A percentile compares a stretch with the other conserved stretches of the same genome.
phyloP scores from a whole-genome alignment of 257 asterid genomes.

The Solanum gandarillasii region DNA sequence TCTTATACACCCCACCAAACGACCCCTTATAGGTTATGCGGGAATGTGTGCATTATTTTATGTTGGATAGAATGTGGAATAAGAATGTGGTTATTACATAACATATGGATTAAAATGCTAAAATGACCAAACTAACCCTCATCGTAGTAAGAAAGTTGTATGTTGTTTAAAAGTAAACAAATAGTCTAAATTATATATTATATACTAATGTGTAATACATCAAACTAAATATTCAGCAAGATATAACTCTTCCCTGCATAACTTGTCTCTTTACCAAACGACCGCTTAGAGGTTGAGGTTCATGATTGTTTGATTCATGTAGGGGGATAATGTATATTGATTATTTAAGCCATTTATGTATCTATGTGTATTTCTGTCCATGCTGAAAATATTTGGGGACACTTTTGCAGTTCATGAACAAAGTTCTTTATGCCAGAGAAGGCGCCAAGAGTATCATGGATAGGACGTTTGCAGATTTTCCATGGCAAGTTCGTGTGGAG shows the following conservation, averaged over 20 bases:
- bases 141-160: not conserved
- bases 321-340: not conserved
- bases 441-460: slow-evolving; percentile 95
- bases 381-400: not conserved
- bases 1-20: not conserved
- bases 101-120: not conserved
- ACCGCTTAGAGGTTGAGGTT: not conserved
- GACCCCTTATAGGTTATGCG: not conserved
- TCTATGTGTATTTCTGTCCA: not conserved
- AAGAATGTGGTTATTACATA: not conserved
- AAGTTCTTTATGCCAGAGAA: slow-evolving; percentile 97
- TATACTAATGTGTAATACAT: not conserved
- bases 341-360: not conserved
- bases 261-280: not conserved
- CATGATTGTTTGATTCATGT: not conserved
- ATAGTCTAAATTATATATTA: not conserved
- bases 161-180: not conserved
- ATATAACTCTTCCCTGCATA: not conserved
- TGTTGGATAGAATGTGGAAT: not conserved
- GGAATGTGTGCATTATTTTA: not conserved
- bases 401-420: slow-evolving; percentile 90
- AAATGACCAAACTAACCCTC: not conserved
- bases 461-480: slow-evolving; percentile 82
- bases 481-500: slow-evolving; percentile 89
- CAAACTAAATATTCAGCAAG: not conserved